Evolutionary conservation across 805 yeast species (phyloP), one percentile per base, ranked within the genome.

Genomic region (Suhomyces xylopsoci): DNA sequence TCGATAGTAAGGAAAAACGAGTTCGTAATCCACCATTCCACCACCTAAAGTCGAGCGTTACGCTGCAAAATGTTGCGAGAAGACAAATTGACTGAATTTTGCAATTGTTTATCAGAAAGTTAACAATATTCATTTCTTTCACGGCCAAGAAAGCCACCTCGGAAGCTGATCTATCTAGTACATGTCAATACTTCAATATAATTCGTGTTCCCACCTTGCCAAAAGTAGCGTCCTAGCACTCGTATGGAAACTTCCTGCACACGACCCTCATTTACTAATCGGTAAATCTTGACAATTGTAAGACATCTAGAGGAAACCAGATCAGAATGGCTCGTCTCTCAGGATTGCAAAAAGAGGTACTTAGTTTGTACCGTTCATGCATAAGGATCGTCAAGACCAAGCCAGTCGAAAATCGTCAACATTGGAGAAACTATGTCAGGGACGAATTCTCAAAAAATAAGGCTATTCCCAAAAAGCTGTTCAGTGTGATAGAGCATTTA

Each of bases 401-500:
- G 59, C 85, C 85, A 0, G 57, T 32, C 3, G 76, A 74, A n/a
- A 79, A 73, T 49, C 80, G 75, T 42, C 60, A 51, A 2, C 75
- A 73, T 53, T 75, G 80, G 80, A 62, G 64, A 20, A 32, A 17
- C 2, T 87, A 75, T 62, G 68, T 82, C 3, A 78, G 85, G 49
- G 58, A 59, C n/a, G 93, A 90, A 63, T 93, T 92, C 66, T 71
- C 63, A 14, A 82, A 83, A 59, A 75, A 84, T 64, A 71, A 75
- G 48, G 60, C 66, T 28, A 69, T 92, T 9, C 82, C 87, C 36
- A 85, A 87, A 66, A 86, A 88, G 59, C 96, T 90, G 58, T 92
- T 92, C 66, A 78, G 86, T 44, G 87, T 96, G 0, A 83, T 92
- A 44, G 98, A 92, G 65, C 91, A 92, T 68, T 74, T 93, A 38